Conservation (phyloP, 345 rosid genomes). For the Hibiscus tridactylites region DNA sequence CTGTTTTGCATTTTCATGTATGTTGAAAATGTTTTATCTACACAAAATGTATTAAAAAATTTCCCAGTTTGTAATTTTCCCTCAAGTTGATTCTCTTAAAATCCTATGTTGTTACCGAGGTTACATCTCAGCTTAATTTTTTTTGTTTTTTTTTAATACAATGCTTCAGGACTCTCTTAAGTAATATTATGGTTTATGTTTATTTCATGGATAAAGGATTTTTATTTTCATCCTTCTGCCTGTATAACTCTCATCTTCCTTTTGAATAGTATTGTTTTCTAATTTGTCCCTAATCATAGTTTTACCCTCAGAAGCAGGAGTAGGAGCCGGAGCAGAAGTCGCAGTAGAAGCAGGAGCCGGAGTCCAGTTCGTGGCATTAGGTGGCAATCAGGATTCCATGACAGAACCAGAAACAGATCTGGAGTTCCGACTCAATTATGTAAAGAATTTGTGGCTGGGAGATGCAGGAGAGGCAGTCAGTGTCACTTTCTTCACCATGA, state of each 20-base stretch:
- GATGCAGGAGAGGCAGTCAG: constrained; percentile 64
- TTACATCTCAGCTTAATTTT: not conserved
- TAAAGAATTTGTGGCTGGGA: constrained; percentile 56
- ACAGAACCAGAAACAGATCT: constrained; percentile 43
- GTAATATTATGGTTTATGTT: not conserved
- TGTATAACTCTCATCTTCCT: not conserved
- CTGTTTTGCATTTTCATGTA: not conserved
- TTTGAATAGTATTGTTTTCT: not conserved
- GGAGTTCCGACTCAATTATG: constrained; percentile 45
- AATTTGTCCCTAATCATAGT: not conserved
- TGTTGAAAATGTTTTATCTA: not conserved
- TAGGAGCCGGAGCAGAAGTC: constrained; percentile 43
- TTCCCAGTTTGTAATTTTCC: not conserved
- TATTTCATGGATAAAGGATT: not conserved
- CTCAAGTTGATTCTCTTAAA: not conserved
- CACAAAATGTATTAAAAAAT: not conserved
- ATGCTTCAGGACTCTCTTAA: not conserved
- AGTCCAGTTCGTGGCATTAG: constrained; percentile 58
- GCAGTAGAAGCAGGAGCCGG: constrained; percentile 60
- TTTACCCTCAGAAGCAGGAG: constrained; percentile 13
- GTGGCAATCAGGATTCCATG: constrained; percentile 53
- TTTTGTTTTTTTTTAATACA: not conserved
- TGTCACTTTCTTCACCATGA: constrained; percentile 51
- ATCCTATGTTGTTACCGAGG: not conserved
- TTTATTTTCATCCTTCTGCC: not conserved